Base-by-base conservation (phyloP, 1,284 basidiomycete species). In the Agaricales sp. region DNA sequence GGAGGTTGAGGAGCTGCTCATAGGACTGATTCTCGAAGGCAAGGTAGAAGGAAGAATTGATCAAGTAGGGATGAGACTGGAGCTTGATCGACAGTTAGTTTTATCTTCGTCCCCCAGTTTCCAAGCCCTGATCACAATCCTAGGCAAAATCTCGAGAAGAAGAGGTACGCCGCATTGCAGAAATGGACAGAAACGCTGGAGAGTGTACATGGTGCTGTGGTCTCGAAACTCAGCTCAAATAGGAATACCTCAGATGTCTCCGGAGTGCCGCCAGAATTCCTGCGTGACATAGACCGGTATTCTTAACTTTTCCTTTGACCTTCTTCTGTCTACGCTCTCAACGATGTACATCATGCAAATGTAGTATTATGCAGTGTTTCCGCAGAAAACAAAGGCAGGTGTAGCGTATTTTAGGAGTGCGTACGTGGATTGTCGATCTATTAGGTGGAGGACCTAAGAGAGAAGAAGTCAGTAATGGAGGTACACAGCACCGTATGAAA, bases 11-110 rank as follows among this genome's bases (percentile, higher is more conserved):
- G 90, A 91, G 50, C 78, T 99, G 23, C 78, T 99, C 26, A 87
- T 98, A 52, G 86, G 89, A 35, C 77, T 99, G 16, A 98, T 99
- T 51, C 69, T 98, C 23, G 95, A 99, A 64, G 91, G 89, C 20
- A 94, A 90, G 63, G 91, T 99, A 26, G 84, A 93, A 56, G 96
- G 95, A 14, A 80, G 85, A 57, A 96, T 99, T 59, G 95, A 99
- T 64, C 93, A 98, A 67, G 92, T 96, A 26, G 82, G 87, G 18
- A 92, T 93, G 71, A 76, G 88, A 48, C 74, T 99, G 13, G 90
- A 98, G 59, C 74, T 99, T 20, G 90, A 96, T 59, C 73, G 81
- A 60, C 83, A 91, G 89, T 93, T 59, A 54, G 87, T 71, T 24
- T 47, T 46, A 20, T 53, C n/a, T n/a, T n/a, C n/a, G n/a, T n/a